Evolutionary conservation across 805 yeast species (phyloP), one percentile per base, ranked within the genome.

Genomic region (Tetrapisispora namnaoensis): DNA sequence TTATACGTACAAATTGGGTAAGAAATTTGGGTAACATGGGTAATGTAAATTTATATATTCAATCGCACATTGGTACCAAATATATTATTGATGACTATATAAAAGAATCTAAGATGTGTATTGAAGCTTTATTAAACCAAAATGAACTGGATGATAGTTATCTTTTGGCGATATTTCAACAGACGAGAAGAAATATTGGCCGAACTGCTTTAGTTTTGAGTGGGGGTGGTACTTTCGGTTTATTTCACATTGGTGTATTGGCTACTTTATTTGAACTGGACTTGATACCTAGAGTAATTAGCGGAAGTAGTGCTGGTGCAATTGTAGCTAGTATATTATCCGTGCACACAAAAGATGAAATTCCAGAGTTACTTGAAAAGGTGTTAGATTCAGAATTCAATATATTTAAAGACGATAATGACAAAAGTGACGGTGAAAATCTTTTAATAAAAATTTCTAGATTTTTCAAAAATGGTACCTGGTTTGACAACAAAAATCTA

Each of bases 291-390:
- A 75, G 86, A 43, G 86, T 91, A 37, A 79, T 91, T 16, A 83
- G 95, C 42, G 99, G 99, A 1, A 83, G 95, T 16, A 86, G 95
- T 18, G 95, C 96, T 0, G 99, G 99, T 17, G 88, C 96, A 0
- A 89, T 91, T 45, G 80, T 91, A 44, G 96, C 97, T 11, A 77
- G 95, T 42, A 78, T 91, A n/a, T 70, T 91, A 41, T 86, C 95
- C 59, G 81, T 84, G 11, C 86, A 83, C 59, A 75, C 82, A n/a
- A 81, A 82, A 48, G 83, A 79, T 28, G 97, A 89, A 65, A 72
- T 80, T 1, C 61, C 71, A n/a, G 74, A 67, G 2, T 61, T 86
- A 18, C 66, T 90, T 48, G 72, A 67, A 32, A 55, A 65, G 18
- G 68, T 74, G 14, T 57, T 73, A 34, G 67, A 65, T 17, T 61